These are phyloP conservation scores for Candida easanensis DNA, from an alignment of 805 yeast species.

Conservation along the genomic window DNA sequence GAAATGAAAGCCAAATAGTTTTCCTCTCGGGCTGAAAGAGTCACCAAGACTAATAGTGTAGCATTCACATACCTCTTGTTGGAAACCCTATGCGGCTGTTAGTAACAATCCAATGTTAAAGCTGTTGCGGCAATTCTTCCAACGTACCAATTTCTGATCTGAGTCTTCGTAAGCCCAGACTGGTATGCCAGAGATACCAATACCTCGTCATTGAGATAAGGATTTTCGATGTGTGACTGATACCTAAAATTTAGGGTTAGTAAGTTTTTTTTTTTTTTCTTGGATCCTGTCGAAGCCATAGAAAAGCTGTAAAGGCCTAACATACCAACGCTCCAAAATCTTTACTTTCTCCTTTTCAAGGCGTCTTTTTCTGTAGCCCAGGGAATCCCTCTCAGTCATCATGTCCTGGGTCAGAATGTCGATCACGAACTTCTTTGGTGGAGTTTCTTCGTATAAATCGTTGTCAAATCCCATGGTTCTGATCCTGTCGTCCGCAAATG, in stretches of 20 bases:
- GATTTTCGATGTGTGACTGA: background rate
- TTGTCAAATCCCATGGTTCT: no score
- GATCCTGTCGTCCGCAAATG: no score
- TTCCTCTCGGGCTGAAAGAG: no score
- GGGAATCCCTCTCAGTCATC: background rate
- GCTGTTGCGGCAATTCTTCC: no score
- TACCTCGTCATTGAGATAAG: slow-evolving; percentile 1
- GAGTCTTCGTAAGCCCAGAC: slow-evolving; percentile 3
- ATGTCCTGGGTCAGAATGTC: slow-evolving; percentile 8
- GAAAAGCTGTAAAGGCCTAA: background rate
- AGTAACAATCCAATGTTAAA: background rate
- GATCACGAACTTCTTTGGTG: slow-evolving; percentile 2
- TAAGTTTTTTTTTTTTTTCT: background rate
- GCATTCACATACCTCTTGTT: slow-evolving; percentile 9
- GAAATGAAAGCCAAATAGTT: no score
- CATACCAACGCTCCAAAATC: slow-evolving; percentile 8
- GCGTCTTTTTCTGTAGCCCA: background rate
- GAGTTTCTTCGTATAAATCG: no score
- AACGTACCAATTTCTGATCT: slow-evolving; percentile 8
- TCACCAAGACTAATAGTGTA: no score
- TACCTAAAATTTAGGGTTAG: background rate
- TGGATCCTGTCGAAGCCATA: no score
- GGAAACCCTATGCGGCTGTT: slow-evolving; percentile 3
- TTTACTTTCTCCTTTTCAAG: slow-evolving; percentile 6
- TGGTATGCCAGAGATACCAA: background rate